phyloP scores from a whole-genome alignment of 2,329 filamentous ascomycete species.

The Fusarium illudens region DNA sequence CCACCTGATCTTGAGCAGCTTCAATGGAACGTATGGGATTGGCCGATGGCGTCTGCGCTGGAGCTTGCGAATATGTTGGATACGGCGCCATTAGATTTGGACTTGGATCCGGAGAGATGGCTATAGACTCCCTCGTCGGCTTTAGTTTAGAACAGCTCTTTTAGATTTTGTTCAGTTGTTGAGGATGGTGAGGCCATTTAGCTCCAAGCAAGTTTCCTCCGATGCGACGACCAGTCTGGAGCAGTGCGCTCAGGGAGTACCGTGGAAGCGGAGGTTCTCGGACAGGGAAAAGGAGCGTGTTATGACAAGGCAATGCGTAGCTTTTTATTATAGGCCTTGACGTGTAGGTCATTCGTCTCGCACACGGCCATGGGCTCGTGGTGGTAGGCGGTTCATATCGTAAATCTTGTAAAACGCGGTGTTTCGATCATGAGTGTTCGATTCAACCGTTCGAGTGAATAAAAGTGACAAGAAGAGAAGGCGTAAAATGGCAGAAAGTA shows the following conservation, averaged over 20 bases:
- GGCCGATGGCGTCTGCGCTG: slow-evolving; percentile 40
- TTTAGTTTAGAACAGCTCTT: background rate
- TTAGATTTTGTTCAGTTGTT: background rate
- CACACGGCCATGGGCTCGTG: background rate
- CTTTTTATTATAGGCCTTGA: background rate
- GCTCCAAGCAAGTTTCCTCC: background rate
- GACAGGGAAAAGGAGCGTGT: background rate
- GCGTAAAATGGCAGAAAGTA: slow-evolving; percentile 25
- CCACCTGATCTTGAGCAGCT: slow-evolving; percentile 25
- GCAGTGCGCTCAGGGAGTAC: no score
- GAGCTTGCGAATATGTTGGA: slow-evolving; percentile 39
- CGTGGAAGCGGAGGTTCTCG: background rate
- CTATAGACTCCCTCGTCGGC: background rate
- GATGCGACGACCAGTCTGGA: no score
- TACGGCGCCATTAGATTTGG: slow-evolving; percentile 34
- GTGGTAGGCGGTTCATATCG: background rate
- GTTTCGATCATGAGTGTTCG: background rate
- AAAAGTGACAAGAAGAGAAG: slow-evolving; percentile 2
- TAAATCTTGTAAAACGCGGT: background rate
- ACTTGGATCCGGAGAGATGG: slow-evolving; percentile 1
- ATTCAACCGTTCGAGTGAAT: background rate
- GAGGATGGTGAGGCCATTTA: background rate
- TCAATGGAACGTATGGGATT: slow-evolving; percentile 42
- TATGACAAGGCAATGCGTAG: background rate
- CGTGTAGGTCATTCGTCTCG: background rate